Evolutionary conservation across 495 filamentous ascomycete genomes (phyloP).

Genomic region (Neohortaea acidophila): DNA sequence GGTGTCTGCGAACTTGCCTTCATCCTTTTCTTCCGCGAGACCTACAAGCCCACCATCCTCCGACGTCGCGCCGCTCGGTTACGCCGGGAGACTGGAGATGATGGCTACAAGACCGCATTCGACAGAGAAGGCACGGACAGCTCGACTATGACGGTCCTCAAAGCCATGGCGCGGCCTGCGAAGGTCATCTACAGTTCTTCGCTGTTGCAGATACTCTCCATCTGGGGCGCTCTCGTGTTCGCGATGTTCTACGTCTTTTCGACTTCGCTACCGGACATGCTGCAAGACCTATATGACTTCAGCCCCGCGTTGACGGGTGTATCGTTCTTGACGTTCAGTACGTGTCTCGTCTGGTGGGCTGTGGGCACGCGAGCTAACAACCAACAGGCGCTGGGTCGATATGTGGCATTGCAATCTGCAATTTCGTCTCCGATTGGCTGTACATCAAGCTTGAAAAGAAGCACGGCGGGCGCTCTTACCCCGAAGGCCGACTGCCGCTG

Average conservation of each 20-base stretch:
- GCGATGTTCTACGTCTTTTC: conserved; percentile 39
- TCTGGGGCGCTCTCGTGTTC: conserved; percentile 37
- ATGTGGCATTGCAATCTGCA: conserved; percentile 24
- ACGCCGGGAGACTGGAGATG: conserved; percentile 2
- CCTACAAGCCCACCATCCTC: conserved; percentile 18
- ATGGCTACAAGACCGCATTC: background rate
- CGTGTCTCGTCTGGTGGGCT: too few species aligned
- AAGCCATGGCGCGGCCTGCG: conserved; percentile 33
- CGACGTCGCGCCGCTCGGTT: background rate
- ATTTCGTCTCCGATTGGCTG: conserved; percentile 33
- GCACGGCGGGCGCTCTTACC: background rate
- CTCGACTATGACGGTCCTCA: conserved; percentile 15
- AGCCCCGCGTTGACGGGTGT: conserved; percentile 33
- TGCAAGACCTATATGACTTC: conserved; percentile 33
- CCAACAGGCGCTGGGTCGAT: conserved; percentile 35
- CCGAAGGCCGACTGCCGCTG: conserved; percentile 38
- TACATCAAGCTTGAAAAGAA: conserved; percentile 30
- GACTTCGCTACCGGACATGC: conserved; percentile 37
- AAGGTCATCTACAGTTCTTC: conserved; percentile 33
- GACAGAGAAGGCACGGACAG: background rate
- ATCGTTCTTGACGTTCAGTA: conserved; percentile 32
- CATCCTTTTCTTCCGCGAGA: conserved; percentile 18
- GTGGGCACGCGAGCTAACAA: too few species aligned
- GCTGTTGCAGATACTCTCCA: conserved; percentile 34
- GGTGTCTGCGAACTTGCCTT: conserved; percentile 16